These are phyloP conservation scores for Blastocystis sp. DNA, from an alignment of 352 stramenopile genomes.

Conservation along the genomic window DNA sequence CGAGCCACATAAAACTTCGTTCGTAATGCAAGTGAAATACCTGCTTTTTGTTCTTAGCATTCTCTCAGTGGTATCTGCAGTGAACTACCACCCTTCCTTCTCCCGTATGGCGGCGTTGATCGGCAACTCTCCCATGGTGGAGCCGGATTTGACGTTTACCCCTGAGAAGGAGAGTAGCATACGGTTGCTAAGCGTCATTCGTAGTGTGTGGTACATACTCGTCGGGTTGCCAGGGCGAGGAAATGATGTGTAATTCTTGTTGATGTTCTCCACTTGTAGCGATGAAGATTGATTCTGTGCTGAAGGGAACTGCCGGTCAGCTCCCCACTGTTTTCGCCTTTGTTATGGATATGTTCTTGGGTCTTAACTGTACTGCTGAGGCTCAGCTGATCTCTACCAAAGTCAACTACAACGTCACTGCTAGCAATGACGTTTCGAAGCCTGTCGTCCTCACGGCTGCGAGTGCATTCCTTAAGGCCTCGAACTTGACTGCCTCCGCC, in stretches of 20 bases:
- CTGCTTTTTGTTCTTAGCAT: too few species aligned
- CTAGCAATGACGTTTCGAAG: constrained; percentile 8
- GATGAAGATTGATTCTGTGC: too few species aligned
- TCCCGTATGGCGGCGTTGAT: too few species aligned
- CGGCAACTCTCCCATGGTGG: too few species aligned
- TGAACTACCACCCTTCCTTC: too few species aligned
- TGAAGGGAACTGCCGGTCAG: neutral
- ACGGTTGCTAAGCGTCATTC: too few species aligned
- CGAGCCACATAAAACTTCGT: too few species aligned
- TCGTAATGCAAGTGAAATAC: too few species aligned
- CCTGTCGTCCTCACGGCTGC: too few species aligned
- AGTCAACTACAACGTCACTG: neutral
- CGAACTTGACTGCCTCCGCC: neutral
- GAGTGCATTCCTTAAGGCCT: neutral
- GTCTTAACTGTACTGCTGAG: neutral
- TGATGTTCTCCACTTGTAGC: neutral
- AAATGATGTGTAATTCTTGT: neutral
- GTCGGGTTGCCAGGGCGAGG: neutral
- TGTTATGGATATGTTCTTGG: neutral
- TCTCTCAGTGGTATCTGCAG: too few species aligned
- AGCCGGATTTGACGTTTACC: too few species aligned
- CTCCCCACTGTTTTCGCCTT: neutral
- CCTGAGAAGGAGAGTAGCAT: too few species aligned
- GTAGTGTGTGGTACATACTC: constrained; percentile 28
- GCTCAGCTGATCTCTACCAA: neutral